Conservation (phyloP, 2,329 filamentous ascomycete species). For the Talaromyces islandicus region DNA sequence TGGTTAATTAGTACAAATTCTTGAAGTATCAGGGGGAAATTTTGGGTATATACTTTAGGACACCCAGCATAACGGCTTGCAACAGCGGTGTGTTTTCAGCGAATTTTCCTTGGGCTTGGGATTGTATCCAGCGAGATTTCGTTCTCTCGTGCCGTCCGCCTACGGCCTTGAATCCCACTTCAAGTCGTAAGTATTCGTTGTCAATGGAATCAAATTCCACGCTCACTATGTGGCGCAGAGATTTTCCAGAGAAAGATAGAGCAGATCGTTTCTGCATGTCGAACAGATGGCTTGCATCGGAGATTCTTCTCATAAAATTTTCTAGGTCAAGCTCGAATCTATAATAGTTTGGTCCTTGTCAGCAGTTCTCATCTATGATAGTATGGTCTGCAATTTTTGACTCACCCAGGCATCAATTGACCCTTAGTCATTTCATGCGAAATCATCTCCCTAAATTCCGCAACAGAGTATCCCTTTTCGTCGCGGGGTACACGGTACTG, state of each 20-base stretch:
- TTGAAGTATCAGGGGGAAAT: neutral
- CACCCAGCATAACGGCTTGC: conserved; percentile 32
- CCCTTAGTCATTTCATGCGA: conserved; percentile 29
- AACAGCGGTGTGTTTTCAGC: conserved; percentile 22
- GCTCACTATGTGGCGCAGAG: conserved; percentile 30
- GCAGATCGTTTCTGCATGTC: conserved; percentile 18
- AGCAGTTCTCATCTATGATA: neutral
- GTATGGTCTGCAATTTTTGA: neutral
- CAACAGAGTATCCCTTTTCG: conserved; percentile 23
- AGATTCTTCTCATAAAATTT: conserved; percentile 24
- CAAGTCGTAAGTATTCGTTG: conserved; percentile 29
- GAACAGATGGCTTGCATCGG: conserved; percentile 22
- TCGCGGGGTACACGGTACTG: conserved; percentile 26
- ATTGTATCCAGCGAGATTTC: conserved; percentile 30
- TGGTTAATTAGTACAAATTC: conserved; percentile 5
- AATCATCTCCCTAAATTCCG: conserved; percentile 38
- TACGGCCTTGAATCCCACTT: conserved; percentile 28
- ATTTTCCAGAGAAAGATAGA: conserved; percentile 14
- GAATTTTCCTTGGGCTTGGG: conserved; percentile 16
- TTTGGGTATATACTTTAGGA: conserved; percentile 23
- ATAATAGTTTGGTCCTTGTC: neutral
- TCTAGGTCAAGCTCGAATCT: conserved; percentile 20
- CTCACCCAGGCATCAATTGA: conserved; percentile 33
- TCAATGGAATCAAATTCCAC: conserved; percentile 33
- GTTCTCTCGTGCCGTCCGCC: conserved; percentile 28